Base-by-base conservation (phyloP, 164 flowering plant species). In the Vitis riparia region DNA sequence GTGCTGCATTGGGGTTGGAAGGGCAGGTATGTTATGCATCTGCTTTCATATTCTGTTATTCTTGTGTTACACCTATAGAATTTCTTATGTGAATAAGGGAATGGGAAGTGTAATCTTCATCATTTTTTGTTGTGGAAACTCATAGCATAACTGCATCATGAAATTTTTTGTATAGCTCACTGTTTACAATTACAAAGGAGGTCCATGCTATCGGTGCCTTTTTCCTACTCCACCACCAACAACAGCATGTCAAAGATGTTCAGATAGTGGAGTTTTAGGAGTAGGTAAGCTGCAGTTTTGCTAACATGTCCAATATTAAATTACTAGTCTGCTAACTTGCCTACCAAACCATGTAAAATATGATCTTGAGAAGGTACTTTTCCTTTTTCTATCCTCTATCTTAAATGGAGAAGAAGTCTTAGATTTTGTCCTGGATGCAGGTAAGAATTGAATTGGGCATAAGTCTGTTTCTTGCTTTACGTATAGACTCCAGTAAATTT, bases 251-350 rank as follows among this genome's bases (percentile, higher is more conserved):
- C 98, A 95, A 76, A 88, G 98, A 76, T 95, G 99, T 76, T 79
- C 99, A 3, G 99, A 95, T 76, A 89, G 93, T 84, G 99, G 99
- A 61, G 99, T 95, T 73, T 84, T 95, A n/a, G 99, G 99, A 74
- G 98, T 93, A 37, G 99, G 98, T 91, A 77, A 75, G 85, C 71
- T 58, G 9, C 9, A 68, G 47, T 4, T 0, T 57, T 57, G 57
- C 15, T 29, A 51, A 44, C 16, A 6, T 51, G 32, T 17, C 53
- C 15, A 37, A 13, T 64, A 37, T 47, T 53, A 53, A 30, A 67
- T 19, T 67, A 13, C 14, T 13, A 48, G n/a, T 37, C 17, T 23
- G 48, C 27, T 32, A 55, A n/a, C 16, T 66, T 60, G 29, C 13
- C 29, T 62, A 58, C 16, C 7, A 29, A 60, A 23, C 27, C 55